These are phyloP conservation scores for Tylopilus subfusipes DNA, from an alignment of 768 basidiomycete genomes.

Conservation along the genomic window DNA sequence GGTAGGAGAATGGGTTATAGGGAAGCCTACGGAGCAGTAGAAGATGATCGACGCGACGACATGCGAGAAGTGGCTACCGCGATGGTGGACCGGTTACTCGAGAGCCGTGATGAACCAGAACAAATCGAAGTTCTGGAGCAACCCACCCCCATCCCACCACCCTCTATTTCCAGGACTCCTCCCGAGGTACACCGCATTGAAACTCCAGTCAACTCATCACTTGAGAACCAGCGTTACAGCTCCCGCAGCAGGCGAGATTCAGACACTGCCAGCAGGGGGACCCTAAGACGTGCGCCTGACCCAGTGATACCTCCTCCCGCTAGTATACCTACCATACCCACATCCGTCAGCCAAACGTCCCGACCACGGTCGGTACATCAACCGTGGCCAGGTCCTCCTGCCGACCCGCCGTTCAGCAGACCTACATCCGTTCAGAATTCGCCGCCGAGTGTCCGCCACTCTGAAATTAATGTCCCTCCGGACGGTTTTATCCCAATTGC, in stretches of 20 bases:
- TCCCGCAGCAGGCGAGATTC: slow-evolving; percentile 21
- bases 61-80: slow-evolving; percentile 19
- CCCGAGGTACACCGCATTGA: slow-evolving; percentile 28
- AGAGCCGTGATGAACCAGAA: slow-evolving; percentile 21
- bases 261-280: slow-evolving; percentile 12
- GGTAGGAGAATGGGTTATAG: slow-evolving; percentile 30
- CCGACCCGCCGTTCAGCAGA: slow-evolving; percentile 9
- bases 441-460: slow-evolving; percentile 3
- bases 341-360: slow-evolving; percentile 14
- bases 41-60: slow-evolving; percentile 12
- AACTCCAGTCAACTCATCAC: slow-evolving; percentile 16
- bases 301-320: slow-evolving; percentile 9
- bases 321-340: slow-evolving; percentile 7
- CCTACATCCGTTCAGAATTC: slow-evolving; percentile 24
- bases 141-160: slow-evolving; percentile 17
- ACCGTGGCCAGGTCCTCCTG: slow-evolving; percentile 16
- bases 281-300: slow-evolving; percentile 12
- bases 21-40: slow-evolving; percentile 21
- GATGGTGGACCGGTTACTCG: slow-evolving; percentile 26
- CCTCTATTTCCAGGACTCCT: slow-evolving; percentile 8
- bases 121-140: slow-evolving; percentile 17
- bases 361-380: slow-evolving; percentile 15
- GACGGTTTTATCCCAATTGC: slow-evolving; percentile 51
- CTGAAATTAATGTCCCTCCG: slow-evolving; percentile 36
- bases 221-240: slow-evolving; percentile 14